These are phyloP conservation scores for Hypoxylon sp. DNA, from an alignment of 2,329 filamentous ascomycete species.

Conservation along the genomic window DNA sequence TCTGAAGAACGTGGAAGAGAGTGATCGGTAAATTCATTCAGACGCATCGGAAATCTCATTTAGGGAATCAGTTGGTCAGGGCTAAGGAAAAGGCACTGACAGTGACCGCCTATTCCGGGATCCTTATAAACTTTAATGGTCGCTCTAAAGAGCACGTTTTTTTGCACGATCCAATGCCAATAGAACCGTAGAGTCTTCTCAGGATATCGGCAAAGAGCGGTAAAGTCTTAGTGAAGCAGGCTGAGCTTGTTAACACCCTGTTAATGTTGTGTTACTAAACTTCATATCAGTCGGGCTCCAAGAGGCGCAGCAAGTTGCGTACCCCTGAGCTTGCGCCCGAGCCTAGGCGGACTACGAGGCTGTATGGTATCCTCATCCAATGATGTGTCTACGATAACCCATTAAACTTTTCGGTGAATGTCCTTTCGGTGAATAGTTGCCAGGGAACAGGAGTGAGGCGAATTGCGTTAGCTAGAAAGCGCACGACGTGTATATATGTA, in stretches of 20 bases:
- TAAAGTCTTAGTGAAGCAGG: background rate
- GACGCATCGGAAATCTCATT: conserved; percentile 22
- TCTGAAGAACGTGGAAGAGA: conserved; percentile 36
- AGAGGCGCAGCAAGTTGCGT: conserved; percentile 40
- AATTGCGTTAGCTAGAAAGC: conserved; percentile 12
- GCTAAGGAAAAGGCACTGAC: conserved; percentile 4
- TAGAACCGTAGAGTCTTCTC: background rate
- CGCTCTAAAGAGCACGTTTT: background rate
- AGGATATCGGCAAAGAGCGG: background rate
- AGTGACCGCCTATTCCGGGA: conserved; percentile 3
- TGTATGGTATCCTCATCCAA: conserved; percentile 29
- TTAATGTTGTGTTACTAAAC: conserved; percentile 22
- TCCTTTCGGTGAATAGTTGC: conserved; percentile 37
- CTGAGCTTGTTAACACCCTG: conserved; percentile 2
- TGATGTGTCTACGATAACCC: conserved; percentile 17
- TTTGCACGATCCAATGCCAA: background rate
- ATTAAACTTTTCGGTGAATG: conserved; percentile 41
- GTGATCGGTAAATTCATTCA: conserved; percentile 21
- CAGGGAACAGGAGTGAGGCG: conserved; percentile 33
- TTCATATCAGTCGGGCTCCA: conserved; percentile 27
- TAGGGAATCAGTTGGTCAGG: background rate
- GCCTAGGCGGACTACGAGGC: conserved; percentile 38
- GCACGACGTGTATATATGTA: conserved; percentile 26
- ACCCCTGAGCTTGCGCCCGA: conserved; percentile 9
- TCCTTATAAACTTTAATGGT: conserved; percentile 21